Evolutionary conservation across 768 basidiomycete genomes (phyloP).

Genomic region (Cytidiella melzeri): DNA sequence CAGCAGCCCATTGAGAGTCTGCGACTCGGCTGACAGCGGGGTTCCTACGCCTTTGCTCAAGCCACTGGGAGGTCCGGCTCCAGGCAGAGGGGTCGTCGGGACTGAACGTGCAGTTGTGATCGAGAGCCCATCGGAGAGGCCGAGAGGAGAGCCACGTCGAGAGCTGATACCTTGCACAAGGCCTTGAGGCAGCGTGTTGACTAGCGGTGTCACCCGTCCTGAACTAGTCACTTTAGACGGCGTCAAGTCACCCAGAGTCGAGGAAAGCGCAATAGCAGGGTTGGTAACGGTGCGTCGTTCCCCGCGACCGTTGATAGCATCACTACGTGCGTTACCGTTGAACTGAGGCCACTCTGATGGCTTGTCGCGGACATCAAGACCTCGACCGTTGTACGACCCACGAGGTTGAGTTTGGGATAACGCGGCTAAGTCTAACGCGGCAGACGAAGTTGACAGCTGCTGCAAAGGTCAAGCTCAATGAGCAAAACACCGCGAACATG

Average conservation of each 20-base stretch:
- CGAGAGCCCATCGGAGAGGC: slow-evolving; percentile 52
- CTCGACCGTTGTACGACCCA: slow-evolving; percentile 47
- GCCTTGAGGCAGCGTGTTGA: slow-evolving; percentile 56
- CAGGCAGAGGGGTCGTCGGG: slow-evolving; percentile 69
- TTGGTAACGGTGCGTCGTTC: slow-evolving; percentile 74
- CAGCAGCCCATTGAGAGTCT: slow-evolving; percentile 58
- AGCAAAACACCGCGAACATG: not conserved
- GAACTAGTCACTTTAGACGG: slow-evolving; percentile 41
- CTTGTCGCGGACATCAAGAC: slow-evolving; percentile 53
- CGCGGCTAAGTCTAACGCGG: slow-evolving; percentile 89
- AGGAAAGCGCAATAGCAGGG: slow-evolving; percentile 60
- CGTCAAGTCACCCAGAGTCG: slow-evolving; percentile 49
- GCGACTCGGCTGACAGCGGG: slow-evolving; percentile 56
- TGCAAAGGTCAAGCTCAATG: slow-evolving; percentile 5
- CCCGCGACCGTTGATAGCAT: slow-evolving; percentile 44
- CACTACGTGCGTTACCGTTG: slow-evolving; percentile 55
- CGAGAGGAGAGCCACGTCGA: slow-evolving; percentile 70
- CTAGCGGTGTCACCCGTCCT: slow-evolving; percentile 56
- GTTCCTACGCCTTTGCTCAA: slow-evolving; percentile 58
- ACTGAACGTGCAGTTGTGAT: slow-evolving; percentile 70
- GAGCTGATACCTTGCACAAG: slow-evolving; percentile 41
- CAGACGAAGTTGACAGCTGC: slow-evolving; percentile 81
- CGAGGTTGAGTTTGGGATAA: slow-evolving; percentile 77
- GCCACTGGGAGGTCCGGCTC: slow-evolving; percentile 37
- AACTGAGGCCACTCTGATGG: slow-evolving; percentile 96